Percentiles rank a stretch among this genome's conserved stretches.
phyloP scores from a whole-genome alignment of 768 basidiomycete genomes.

The Panaeolus cyanescens region DNA sequence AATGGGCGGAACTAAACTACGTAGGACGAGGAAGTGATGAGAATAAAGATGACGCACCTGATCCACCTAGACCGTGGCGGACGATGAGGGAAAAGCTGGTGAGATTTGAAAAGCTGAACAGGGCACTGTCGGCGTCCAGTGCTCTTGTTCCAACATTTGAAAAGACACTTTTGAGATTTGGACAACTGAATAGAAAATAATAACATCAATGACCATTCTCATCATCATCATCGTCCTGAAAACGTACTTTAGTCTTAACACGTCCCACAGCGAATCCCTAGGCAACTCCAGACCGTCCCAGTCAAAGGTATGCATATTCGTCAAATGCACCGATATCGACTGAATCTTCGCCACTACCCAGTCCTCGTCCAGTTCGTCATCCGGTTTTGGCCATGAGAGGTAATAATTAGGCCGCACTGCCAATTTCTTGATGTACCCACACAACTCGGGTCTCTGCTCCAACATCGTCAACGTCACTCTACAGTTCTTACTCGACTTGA shows the following conservation, averaged over 20 bases:
- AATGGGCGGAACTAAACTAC: no score
- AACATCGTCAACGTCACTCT: conserved; percentile 38
- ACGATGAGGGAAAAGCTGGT: conserved; percentile 49
- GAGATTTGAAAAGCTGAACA: conserved; percentile 46
- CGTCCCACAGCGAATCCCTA: conserved; percentile 40
- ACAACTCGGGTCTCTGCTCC: conserved; percentile 32
- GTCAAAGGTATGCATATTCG: conserved; percentile 44
- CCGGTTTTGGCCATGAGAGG: conserved; percentile 49
- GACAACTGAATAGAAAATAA: conserved; percentile 34
- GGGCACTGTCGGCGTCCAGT: conserved; percentile 34
- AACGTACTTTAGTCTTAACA: conserved; percentile 39
- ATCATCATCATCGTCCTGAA: neutral
- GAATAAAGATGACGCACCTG: conserved; percentile 24
- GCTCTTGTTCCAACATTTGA: conserved; percentile 42
- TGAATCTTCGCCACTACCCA: conserved; percentile 41
- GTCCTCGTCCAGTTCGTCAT: conserved; percentile 39
- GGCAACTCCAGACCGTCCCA: conserved; percentile 56
- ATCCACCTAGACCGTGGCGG: conserved; percentile 43
- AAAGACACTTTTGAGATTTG: conserved; percentile 42
- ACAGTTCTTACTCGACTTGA: conserved; percentile 45
- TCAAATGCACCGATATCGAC: conserved; percentile 31
- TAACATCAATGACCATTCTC: neutral
- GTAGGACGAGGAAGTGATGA: no score
- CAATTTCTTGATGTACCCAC: conserved; percentile 40
- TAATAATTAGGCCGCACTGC: conserved; percentile 54